Percentiles rank a stretch among this genome's conserved stretches.
Conservation (phyloP, 2,329 filamentous ascomycete species). For the Trichophyton simii region DNA sequence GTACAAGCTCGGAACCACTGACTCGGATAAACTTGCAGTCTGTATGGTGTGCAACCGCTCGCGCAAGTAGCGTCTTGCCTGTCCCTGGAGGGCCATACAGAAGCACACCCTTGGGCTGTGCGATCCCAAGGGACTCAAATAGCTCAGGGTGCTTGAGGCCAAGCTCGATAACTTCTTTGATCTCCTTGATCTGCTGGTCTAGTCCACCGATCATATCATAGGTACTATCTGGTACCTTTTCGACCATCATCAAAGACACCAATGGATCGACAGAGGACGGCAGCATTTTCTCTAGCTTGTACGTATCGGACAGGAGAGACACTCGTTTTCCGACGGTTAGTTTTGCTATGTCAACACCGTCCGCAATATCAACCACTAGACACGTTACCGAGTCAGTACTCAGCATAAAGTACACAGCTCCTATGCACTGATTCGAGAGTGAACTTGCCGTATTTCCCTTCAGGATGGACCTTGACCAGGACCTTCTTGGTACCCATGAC, state of each 20-base stretch:
- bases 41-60: constrained; percentile 94
- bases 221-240: constrained; percentile 98
- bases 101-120: constrained; percentile 92
- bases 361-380: constrained; percentile 85
- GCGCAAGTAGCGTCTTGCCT: constrained; percentile 86
- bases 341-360: constrained; percentile 87
- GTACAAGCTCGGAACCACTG: constrained; percentile 87
- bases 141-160: constrained; percentile 96
- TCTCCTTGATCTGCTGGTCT: constrained; percentile 99
- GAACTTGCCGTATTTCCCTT: constrained; percentile 94
- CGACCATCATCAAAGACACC: constrained; percentile 99
- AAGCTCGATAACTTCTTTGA: constrained; percentile 99
- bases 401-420: background rate
- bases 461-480: constrained; percentile 94
- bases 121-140: constrained; percentile 97
- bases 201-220: constrained; percentile 99
- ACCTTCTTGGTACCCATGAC: constrained; percentile 99
- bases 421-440: background rate
- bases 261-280: constrained; percentile 96
- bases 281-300: constrained; percentile 97
- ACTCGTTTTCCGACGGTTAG: constrained; percentile 96
- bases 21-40: constrained; percentile 99
- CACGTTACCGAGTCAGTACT: background rate
- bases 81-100: constrained; percentile 95
- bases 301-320: constrained; percentile 88